Evolutionary conservation across 768 basidiomycete genomes (phyloP), one percentile per base, ranked within the genome.

Genomic region (Clitopilus hobsonii): DNA sequence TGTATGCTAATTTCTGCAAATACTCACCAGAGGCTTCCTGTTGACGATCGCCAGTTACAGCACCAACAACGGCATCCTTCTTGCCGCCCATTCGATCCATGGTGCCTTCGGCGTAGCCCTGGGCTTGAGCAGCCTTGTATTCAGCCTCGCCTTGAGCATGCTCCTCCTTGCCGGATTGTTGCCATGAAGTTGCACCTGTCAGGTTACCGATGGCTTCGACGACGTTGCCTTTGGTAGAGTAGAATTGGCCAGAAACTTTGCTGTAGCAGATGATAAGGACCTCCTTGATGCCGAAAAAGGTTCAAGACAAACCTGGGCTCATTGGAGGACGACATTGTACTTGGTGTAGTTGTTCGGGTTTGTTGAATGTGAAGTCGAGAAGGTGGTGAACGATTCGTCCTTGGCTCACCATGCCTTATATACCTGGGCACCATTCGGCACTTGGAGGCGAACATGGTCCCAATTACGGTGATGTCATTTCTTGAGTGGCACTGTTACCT

Each of bases 21-120:
- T 14, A 65, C 71, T 53, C 48, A 77, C 80, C 78, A 49, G 62
- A 27, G 26, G 63, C 49, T 60, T 81, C 67, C 62, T 80, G 74
- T 2, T 53, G 1, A 61, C 70, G 71, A 58, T 83, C 79, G 18
- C 79, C 79, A 22, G 71, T 78, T 38, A 81, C 60, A 13, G 79
- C 75, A 13, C 80, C 81, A 10, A 78, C 64, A 32, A 81, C 58
- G n/a, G 70, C 49, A 60, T 79, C 76, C 55, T 75, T 75, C 69
- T 77, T 78, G 51, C 79, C 81, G 5, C 29, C 58, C 14, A 79
- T 26, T 30, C 76, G 73, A 60, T 80, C 77, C 1, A 56, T 55
- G 3, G 73, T 68, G 7, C 79, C 81, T 54, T 82, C 74, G 25
- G 63, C 77, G 60, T 77, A 80, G 6, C 71, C 75, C 61, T 78